Base-by-base conservation (phyloP, 2,329 filamentous ascomycete species). In the Karstenula rhodostoma region DNA sequence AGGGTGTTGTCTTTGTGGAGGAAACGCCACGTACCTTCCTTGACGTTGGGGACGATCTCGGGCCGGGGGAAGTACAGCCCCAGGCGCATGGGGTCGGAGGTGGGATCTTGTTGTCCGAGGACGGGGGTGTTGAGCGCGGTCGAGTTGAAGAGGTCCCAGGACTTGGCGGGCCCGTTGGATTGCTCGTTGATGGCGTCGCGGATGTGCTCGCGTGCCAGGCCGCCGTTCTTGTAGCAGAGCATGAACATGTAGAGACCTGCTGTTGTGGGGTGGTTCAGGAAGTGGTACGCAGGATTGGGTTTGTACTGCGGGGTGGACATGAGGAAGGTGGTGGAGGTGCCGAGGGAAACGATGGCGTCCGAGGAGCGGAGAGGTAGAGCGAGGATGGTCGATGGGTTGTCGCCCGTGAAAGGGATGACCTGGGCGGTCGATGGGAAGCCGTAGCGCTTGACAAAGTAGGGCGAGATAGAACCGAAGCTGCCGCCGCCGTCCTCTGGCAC, bases 171-270 rank as follows among this genome's bases (percentile, higher is more conserved):
- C 2, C 62, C 44, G 29, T 63, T 53, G 4, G 78, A 75, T 10
- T 82, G 77, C 27, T 80, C 79, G 63, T 93, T 90, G 55, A 98
- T 87, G 0, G 87, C 84, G 74, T 99, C 93, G 57, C 95, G 90
- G 63, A 98, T 87, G 71, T 91, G 89, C 77, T 99, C 95, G 47
- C 95, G 90, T 1, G 95, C 94, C 1, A 98, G 87, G 2, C 93
- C 93, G 68, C 95, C 95, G 80, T 99, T 99, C 81, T 98, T 98
- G 84, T 98, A 99, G 85, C 95, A 99, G 37, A 99, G 88, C 95
- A 99, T 99, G 80, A 99, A 98, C 95, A 99, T 98, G 85, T 96
- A 97, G 61, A 97, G 86, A 1, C 91, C 93, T 0, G 89, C 82
- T 0, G 93, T 96, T 47, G 93, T 95, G 1, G 95, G 95, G 79